These are phyloP conservation scores for Nymphaea colorata DNA, from an alignment of 164 flowering plant genomes.

Conservation along the genomic window DNA sequence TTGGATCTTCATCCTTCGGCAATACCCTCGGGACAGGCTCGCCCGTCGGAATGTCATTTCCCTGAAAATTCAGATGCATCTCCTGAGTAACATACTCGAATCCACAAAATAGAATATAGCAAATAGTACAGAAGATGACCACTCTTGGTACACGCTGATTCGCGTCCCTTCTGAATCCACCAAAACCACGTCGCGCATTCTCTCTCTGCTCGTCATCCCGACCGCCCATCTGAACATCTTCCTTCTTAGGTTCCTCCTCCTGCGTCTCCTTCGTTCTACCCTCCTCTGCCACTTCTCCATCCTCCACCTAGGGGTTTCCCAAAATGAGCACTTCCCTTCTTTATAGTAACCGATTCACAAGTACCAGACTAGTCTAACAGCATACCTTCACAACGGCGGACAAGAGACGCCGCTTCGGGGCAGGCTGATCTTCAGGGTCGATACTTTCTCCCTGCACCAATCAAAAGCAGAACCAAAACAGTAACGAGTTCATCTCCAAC, in stretches of 20 bases:
- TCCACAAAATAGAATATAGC: neutral
- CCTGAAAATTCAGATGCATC: constrained; percentile 24
- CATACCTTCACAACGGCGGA: constrained; percentile 90
- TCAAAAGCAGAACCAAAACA: too few relatives aligned
- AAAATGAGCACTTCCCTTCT: neutral
- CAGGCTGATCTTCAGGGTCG: constrained; percentile 60
- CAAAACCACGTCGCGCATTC: constrained; percentile 1
- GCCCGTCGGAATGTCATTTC: constrained; percentile 27
- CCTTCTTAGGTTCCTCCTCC: constrained; percentile 14
- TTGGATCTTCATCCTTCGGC: constrained; percentile 81
- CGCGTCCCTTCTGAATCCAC: constrained; percentile 38
- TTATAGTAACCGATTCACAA: constrained; percentile 1
- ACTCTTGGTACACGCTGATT: constrained; percentile 29
- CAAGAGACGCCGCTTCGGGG: constrained; percentile 65
- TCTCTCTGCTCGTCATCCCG: neutral
- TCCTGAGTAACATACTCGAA: neutral
- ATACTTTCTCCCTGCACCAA: constrained; percentile 44
- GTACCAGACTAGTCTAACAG: neutral
- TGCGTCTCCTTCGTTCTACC: constrained; percentile 17
- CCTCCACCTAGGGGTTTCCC: constrained; percentile 42
- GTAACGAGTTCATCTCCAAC: too few relatives aligned
- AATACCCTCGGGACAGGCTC: constrained; percentile 76
- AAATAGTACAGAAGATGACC: neutral
- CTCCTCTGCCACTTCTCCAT: constrained; percentile 59
- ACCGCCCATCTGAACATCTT: constrained; percentile 1